Conservation (phyloP, 2,329 filamentous ascomycete species). For the Emergomyces africanus region DNA sequence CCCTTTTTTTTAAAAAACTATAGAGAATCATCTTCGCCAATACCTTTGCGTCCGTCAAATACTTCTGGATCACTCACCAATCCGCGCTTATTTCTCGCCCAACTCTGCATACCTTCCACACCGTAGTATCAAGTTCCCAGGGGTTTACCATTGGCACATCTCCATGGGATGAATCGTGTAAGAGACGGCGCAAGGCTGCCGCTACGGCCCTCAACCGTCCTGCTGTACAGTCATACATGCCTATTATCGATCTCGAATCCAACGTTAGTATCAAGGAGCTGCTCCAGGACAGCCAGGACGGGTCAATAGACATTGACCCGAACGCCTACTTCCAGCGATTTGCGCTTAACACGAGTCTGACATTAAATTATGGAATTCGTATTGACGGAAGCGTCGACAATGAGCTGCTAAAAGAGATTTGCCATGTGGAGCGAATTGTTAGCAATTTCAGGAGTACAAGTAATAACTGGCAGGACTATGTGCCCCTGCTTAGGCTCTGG, state of each 20-base stretch:
- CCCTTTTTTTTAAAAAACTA: not conserved
- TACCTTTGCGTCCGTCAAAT: slow-evolving; percentile 58
- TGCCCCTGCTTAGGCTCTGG: slow-evolving; percentile 58
- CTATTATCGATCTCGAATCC: slow-evolving; percentile 67
- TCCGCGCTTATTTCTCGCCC: slow-evolving; percentile 66
- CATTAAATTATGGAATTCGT: slow-evolving; percentile 66
- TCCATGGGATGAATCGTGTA: slow-evolving; percentile 73
- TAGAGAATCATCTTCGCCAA: slow-evolving; percentile 66
- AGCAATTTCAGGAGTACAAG: slow-evolving; percentile 66
- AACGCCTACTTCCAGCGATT: slow-evolving; percentile 62
- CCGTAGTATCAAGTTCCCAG: slow-evolving; percentile 60
- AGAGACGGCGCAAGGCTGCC: slow-evolving; percentile 61
- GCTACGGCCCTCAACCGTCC: slow-evolving; percentile 67
- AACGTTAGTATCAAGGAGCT: slow-evolving; percentile 61
- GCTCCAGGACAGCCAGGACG: slow-evolving; percentile 49
- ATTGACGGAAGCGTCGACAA: slow-evolving; percentile 59
- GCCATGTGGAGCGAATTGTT: slow-evolving; percentile 60
- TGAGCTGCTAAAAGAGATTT: slow-evolving; percentile 57
- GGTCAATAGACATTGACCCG: slow-evolving; percentile 54
- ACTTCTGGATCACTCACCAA: slow-evolving; percentile 66
- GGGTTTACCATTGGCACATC: slow-evolving; percentile 75
- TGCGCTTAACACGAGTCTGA: slow-evolving; percentile 63
- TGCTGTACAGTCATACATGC: slow-evolving; percentile 66
- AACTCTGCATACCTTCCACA: slow-evolving; percentile 70
- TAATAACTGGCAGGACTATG: slow-evolving; percentile 76